Evolutionary conservation across 352 stramenopile genomes (phyloP), one percentile per base, ranked within the genome.

Genomic region (Phytopythium ostracodes): DNA sequence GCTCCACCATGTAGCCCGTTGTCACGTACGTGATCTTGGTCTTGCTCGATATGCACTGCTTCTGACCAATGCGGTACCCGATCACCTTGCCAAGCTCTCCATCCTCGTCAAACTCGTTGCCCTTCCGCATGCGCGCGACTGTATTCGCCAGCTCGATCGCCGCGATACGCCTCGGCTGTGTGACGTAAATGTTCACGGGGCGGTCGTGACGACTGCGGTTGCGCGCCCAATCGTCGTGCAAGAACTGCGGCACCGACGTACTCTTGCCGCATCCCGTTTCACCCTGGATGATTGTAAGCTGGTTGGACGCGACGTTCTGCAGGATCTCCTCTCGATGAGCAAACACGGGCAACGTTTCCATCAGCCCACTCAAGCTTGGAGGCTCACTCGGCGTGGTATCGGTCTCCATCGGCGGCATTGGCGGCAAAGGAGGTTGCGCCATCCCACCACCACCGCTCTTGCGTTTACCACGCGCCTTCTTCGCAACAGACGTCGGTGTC

Each of bases 221-320:
- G 52, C 62, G 63, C 62, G 69, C 72, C 72, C 72, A 80, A 8
- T 81, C 70, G 65, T 98, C 82, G 10, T 98, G 76, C 22, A 99
- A 69, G 69, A 99, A 98, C 52, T 97, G 81, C 24, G 97, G 97
- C 6, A 99, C 88, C 9, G 93, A 89, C 10, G 88, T 98, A 62
- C 80, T 97, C 75, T 99, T 99, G n/a, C 97, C 97, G 68, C 96
- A 99, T 7, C 97, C 96, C 31, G 89, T 97, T 62, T 98, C 92
- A 4, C 91, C 92, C 71, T 97, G 89, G 46, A 98, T 96, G 49
- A 98, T 96, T 10, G 91, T 97, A 4, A 98, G 76, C 57, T 92
- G 86, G 58, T 97, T 92, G 15, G 68, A 68, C 4, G 52, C 61
- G 14, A 98, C 79, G 35, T 93, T 94, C 33, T 85, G 57, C 20